A percentile compares a stretch with the other conserved stretches of the same genome.
Conservation (phyloP, 192 early-diverging fungal species). For the Linnemannia elongata region DNA sequence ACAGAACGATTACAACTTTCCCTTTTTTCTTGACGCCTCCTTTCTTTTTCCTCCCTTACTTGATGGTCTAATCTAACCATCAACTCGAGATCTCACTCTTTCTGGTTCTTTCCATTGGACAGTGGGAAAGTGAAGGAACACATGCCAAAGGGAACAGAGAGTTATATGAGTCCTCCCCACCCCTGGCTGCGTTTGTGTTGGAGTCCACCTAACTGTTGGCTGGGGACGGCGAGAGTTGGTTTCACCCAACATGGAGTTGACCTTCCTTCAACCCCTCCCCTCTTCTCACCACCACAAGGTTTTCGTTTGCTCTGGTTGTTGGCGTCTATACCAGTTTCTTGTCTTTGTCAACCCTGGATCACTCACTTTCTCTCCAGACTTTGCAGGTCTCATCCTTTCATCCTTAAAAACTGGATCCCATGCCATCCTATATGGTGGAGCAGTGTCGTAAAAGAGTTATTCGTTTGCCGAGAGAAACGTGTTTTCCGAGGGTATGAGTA, state of each 20-base stretch:
- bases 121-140: neutral
- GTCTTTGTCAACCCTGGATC: neutral
- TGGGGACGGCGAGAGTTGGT: neutral
- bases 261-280: neutral
- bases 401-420: no score
- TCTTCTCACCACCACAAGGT: neutral
- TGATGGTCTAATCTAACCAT: neutral
- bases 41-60: neutral
- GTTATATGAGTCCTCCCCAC: no score
- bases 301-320: neutral
- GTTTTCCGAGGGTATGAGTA: no score
- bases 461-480: no score
- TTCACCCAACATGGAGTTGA: constrained; percentile 6
- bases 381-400: no score
- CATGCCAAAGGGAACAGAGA: neutral
- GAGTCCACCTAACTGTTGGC: neutral
- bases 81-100: no score
- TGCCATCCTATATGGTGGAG: no score
- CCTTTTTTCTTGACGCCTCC: neutral
- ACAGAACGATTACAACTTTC: neutral
- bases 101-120: no score
- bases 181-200: neutral
- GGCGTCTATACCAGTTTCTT: neutral
- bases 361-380: no score
- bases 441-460: no score